phyloP scores from a whole-genome alignment of 2,329 filamentous ascomycete species.

The Aspergillus clavatus region DNA sequence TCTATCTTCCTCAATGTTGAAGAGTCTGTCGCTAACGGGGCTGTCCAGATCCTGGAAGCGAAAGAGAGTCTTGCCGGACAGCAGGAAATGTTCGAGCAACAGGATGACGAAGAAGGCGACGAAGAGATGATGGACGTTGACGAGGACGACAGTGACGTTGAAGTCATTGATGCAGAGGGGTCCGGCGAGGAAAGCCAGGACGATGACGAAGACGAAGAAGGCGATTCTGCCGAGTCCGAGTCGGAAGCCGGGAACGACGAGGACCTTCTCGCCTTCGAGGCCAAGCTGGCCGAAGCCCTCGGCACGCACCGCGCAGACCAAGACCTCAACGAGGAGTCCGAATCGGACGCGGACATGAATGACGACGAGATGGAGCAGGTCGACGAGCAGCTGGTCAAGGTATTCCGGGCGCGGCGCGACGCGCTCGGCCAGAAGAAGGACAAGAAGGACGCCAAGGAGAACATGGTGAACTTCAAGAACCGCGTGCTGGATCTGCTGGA shows the following conservation, averaged over 20 bases:
- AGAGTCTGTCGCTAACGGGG: slow-evolving; percentile 34
- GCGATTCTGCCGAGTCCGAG: slow-evolving; percentile 26
- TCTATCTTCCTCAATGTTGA: no score
- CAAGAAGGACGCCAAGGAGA: slow-evolving; percentile 80
- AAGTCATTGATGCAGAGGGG: slow-evolving; percentile 34
- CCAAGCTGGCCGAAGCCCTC: slow-evolving; percentile 71
- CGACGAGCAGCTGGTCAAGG: slow-evolving; percentile 74
- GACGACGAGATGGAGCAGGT: slow-evolving; percentile 93
- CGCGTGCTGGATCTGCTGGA: slow-evolving; percentile 82
- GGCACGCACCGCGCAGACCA: slow-evolving; percentile 61
- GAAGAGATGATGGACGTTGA: slow-evolving; percentile 50
- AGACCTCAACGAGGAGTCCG: slow-evolving; percentile 52
- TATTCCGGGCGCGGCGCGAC: slow-evolving; percentile 75
- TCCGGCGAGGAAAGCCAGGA: slow-evolving; percentile 35
- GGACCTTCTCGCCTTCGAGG: slow-evolving; percentile 62
- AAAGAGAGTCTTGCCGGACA: slow-evolving; percentile 81
- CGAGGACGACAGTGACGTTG: slow-evolving; percentile 36
- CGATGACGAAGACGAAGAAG: slow-evolving; percentile 26
- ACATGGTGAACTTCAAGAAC: slow-evolving; percentile 90
- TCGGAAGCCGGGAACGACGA: slow-evolving; percentile 42
- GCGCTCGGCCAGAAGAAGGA: slow-evolving; percentile 70
- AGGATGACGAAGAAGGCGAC: slow-evolving; percentile 54
- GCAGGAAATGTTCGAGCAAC: slow-evolving; percentile 75
- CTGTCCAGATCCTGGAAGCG: slow-evolving; percentile 63
- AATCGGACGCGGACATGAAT: slow-evolving; percentile 74